Evolutionary conservation across 75 land plant genomes (phyloP), one percentile per base, ranked within the genome.

Genomic region (Selaginella tamariscina): DNA sequence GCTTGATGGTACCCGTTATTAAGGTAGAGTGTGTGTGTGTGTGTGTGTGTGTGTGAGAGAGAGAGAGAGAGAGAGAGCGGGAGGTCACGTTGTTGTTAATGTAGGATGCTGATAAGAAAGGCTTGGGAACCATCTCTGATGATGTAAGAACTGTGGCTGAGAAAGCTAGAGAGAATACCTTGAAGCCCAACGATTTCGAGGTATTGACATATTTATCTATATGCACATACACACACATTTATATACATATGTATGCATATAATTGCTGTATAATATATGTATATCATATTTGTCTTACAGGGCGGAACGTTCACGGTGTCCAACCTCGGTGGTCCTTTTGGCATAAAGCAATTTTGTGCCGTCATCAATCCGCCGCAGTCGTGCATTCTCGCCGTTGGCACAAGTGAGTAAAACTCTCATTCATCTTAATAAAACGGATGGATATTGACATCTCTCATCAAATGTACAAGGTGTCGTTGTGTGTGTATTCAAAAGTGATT

Each of bases 61-160:
- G n/a, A n/a, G n/a, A n/a, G n/a, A n/a, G n/a, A n/a, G n/a, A 11
- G n/a, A 21, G 66, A 27, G 22, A 27, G 31, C n/a, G n/a, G n/a
- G n/a, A n/a, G n/a, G n/a, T n/a, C n/a, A n/a, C n/a, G n/a, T n/a
- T n/a, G n/a, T 59, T 5, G 39, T 70, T n/a, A 56, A 44, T 71
- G 26, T 81, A 95, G 99, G 97, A 91, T 81, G 96, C 97, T 60
- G 92, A 95, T 73, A 95, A 90, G 79, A 95, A 95, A 76, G 96
- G 97, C 18, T 72, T 95, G 30, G 80, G 86, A 11, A 70, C 63
- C 5, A 91, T 95, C 54, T 69, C 84, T 31, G 89, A 84, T 22
- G 99, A 95, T 71, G 92, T 95, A 60, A 95, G 86, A 70, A 32
- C 27, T 28, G 68, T 90, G 68, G 99, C 99, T 21, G 89, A 86